Conservation (phyloP, 2,329 filamentous ascomycete species). For the Helotiales sp. region DNA sequence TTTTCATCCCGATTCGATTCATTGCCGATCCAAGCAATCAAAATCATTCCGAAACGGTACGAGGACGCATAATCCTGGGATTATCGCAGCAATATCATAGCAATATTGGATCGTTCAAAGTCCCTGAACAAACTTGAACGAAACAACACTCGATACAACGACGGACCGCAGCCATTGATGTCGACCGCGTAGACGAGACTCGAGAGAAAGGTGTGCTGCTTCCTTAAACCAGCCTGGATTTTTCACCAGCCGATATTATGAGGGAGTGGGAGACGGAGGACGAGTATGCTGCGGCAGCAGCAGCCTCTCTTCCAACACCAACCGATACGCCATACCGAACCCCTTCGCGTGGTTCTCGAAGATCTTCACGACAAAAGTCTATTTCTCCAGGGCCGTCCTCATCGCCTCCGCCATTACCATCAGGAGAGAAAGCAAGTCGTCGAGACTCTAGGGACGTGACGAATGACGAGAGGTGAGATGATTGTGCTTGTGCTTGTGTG, state of each 20-base stretch:
- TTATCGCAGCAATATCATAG: conserved; percentile 14
- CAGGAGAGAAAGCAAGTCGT: conserved; percentile 48
- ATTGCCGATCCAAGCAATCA: conserved; percentile 14
- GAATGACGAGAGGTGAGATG: conserved; percentile 57
- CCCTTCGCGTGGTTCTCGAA: conserved; percentile 67
- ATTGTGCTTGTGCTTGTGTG: conserved; percentile 42
- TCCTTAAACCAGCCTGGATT: background rate
- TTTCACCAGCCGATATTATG: conserved; percentile 40
- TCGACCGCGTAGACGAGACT: conserved; percentile 15
- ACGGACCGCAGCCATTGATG: conserved; percentile 14
- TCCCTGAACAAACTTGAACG: conserved; percentile 1
- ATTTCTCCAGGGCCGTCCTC: conserved; percentile 63
- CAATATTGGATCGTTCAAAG: conserved; percentile 8
- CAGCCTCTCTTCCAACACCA: conserved; percentile 66
- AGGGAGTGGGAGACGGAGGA: conserved; percentile 63
- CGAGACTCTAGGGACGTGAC: conserved; percentile 58
- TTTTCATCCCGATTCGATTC: conserved; percentile 11
- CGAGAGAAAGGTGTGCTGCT: conserved; percentile 11
- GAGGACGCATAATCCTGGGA: conserved; percentile 13
- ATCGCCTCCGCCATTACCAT: conserved; percentile 57
- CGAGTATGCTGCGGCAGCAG: conserved; percentile 56
- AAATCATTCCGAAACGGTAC: conserved; percentile 16
- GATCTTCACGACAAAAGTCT: conserved; percentile 59
- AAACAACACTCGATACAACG: conserved; percentile 16
- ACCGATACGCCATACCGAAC: conserved; percentile 72